A percentile compares a stretch with the other conserved stretches of the same genome.
phyloP scores from a whole-genome alignment of 2,329 filamentous ascomycete species.

The Pyricularia grisea region DNA sequence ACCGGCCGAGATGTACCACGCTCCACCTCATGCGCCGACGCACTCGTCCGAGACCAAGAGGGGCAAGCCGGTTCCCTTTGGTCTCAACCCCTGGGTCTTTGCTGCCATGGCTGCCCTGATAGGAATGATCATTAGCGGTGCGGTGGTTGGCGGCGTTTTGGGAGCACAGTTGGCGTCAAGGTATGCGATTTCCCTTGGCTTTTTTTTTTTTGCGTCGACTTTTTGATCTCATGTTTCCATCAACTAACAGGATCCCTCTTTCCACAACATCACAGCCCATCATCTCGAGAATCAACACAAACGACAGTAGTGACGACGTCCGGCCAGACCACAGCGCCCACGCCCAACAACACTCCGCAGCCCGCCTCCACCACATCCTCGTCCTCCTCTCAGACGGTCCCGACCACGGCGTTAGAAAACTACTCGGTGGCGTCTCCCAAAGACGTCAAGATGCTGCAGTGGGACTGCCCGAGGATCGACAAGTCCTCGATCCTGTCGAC shows the following conservation, averaged over 20 bases:
- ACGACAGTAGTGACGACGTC: not conserved
- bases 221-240: not conserved
- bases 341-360: too few relatives aligned
- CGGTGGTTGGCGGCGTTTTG: not conserved
- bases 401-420: not conserved
- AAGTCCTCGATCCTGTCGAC: not conserved
- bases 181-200: not conserved
- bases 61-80: not conserved
- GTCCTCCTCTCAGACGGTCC: not conserved
- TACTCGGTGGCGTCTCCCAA: not conserved
- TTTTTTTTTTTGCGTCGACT: not conserved
- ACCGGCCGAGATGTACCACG: not conserved
- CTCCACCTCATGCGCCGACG: not conserved
- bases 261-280: not conserved
- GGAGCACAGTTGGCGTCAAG: not conserved
- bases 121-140: not conserved
- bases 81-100: not conserved
- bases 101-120: constrained; percentile 2
- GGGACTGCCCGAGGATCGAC: not conserved
- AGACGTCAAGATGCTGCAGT: not conserved
- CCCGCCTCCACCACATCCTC: not conserved
- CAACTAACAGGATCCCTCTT: not conserved
- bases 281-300: not conserved
- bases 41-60: not conserved
- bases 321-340: not conserved